Evolutionary conservation across 805 yeast species (phyloP).

Genomic region (Cyberlindnera misumaiensis): DNA sequence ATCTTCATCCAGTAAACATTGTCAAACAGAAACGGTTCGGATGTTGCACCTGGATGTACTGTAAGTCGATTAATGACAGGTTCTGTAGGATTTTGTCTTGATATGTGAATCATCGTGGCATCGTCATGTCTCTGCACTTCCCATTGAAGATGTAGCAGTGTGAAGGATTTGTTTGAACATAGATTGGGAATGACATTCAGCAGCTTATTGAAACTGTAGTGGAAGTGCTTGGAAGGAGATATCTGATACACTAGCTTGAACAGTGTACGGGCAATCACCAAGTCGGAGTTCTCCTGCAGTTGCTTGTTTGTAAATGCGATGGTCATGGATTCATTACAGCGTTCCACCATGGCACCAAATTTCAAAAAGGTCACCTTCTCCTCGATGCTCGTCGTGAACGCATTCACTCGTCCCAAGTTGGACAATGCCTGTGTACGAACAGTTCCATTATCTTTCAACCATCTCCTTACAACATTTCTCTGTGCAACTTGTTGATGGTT

Average conservation of each 20-base stretch:
- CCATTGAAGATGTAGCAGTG: slow-evolving; percentile 22
- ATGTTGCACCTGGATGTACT: slow-evolving; percentile 16
- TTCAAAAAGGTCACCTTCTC: slow-evolving; percentile 7
- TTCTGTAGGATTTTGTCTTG: slow-evolving; percentile 16
- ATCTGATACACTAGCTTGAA: slow-evolving; percentile 23
- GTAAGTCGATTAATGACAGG: slow-evolving; percentile 6
- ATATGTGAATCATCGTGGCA: slow-evolving; percentile 3
- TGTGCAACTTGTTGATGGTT: slow-evolving; percentile 46
- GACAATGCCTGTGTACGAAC: slow-evolving; percentile 9
- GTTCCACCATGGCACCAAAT: background rate
- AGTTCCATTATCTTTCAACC: slow-evolving; percentile 12
- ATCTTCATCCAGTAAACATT: slow-evolving; percentile 32
- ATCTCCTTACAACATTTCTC: slow-evolving; percentile 48
- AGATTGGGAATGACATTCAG: slow-evolving; percentile 7
- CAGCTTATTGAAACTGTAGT: slow-evolving; percentile 19
- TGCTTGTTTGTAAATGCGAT: slow-evolving; percentile 15
- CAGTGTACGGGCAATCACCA: slow-evolving; percentile 20
- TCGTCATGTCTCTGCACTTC: background rate
- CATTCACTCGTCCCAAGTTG: slow-evolving; percentile 16
- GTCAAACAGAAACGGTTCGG: slow-evolving; percentile 34
- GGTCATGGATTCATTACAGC: background rate
- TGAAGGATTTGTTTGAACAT: slow-evolving; percentile 8
- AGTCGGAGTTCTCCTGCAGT: slow-evolving; percentile 11
- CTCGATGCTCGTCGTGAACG: slow-evolving; percentile 16
- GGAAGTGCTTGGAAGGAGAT: slow-evolving; percentile 23